Base-by-base conservation (phyloP, 139 green algal genomes). In the Pseudopediastrum boryanum region DNA sequence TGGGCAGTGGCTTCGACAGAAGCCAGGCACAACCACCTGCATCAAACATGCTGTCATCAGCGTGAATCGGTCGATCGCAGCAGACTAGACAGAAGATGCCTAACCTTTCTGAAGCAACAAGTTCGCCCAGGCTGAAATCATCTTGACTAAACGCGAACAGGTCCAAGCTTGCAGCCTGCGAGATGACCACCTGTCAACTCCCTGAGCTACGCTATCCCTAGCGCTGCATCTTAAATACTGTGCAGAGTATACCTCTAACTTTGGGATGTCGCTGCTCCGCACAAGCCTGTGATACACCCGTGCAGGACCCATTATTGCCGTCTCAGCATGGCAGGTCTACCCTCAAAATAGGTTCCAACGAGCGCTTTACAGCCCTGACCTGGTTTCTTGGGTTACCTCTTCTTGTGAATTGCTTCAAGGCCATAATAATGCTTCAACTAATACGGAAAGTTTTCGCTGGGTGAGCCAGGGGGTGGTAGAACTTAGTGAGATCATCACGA, bases 1-100 rank as follows among this genome's bases (percentile, higher is more conserved):
- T 39, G 35, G 1, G 71, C 25, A 6, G 38, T n/a, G 0, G 46
- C 46, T 12, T 16, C 16, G 46, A 70, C 71, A 25, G 71, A 54
- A 27, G 52, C 71, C n/a, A 78, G 54, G 43, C 71, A 78, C 31
- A 69, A 68, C 71, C 70, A 77, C 51, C 70, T 77, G 70, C 70
- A 50, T n/a, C 16, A 33, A 23, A 35, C n/a, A n/a, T 16, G 16
- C 65, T 39, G 41, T 16, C 19, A 16, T 41, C n/a, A 73, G 65
- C 19, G 38, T 27, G n/a, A 29, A 66, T 29, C n/a, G 16, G n/a
- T 10, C 9, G 2, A 36, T 3, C 3, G n/a, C 27, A 39, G 12
- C 54, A 21, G 54, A 27, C 33, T 29, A 64, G 19, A 58, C 33
- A 36, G 62, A 5, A 10, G 27, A 31, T 42, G 12, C 23, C 35